These are phyloP conservation scores for Fusarium dimerum DNA, from an alignment of 2,329 filamentous ascomycete species.

Conservation along the genomic window DNA sequence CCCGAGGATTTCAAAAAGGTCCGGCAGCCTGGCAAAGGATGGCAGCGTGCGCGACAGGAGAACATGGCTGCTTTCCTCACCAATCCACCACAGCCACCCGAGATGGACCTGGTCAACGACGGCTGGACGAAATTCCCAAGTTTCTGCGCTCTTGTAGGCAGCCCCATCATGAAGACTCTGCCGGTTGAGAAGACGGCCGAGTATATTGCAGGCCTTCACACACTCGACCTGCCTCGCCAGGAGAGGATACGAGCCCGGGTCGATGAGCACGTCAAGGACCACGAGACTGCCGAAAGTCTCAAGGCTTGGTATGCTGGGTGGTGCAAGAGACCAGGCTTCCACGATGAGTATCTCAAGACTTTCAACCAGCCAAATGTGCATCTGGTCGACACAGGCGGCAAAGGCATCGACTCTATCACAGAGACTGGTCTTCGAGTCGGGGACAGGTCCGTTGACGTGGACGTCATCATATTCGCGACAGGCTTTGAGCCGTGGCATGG, in stretches of 20 bases:
- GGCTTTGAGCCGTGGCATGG: constrained; percentile 36
- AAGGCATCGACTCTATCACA: neutral
- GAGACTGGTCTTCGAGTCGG: neutral
- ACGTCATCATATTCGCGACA: constrained; percentile 27
- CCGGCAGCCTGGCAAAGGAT: constrained; percentile 42
- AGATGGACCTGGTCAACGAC: constrained; percentile 49
- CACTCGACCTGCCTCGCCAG: neutral
- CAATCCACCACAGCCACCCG: constrained; percentile 46
- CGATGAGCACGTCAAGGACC: constrained; percentile 45
- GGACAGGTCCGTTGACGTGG: neutral
- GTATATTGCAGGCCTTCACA: neutral
- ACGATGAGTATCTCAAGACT: constrained; percentile 56
- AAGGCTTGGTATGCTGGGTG: constrained; percentile 61
- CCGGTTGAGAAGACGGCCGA: neutral
- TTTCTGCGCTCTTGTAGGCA: neutral
- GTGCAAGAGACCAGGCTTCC: constrained; percentile 66
- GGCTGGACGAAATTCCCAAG: constrained; percentile 37
- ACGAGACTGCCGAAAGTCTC: constrained; percentile 49
- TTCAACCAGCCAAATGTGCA: constrained; percentile 62
- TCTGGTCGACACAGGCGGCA: constrained; percentile 53
- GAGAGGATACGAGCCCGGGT: constrained; percentile 2
- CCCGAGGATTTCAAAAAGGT: constrained; percentile 41
- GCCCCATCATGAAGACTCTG: neutral
- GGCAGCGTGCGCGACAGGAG: constrained; percentile 45
- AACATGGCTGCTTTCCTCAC: constrained; percentile 23